Evolutionary conservation across 345 rosid species (phyloP), one percentile per base, ranked within the genome.

Genomic region (Psidium friedrichsthalianum): DNA sequence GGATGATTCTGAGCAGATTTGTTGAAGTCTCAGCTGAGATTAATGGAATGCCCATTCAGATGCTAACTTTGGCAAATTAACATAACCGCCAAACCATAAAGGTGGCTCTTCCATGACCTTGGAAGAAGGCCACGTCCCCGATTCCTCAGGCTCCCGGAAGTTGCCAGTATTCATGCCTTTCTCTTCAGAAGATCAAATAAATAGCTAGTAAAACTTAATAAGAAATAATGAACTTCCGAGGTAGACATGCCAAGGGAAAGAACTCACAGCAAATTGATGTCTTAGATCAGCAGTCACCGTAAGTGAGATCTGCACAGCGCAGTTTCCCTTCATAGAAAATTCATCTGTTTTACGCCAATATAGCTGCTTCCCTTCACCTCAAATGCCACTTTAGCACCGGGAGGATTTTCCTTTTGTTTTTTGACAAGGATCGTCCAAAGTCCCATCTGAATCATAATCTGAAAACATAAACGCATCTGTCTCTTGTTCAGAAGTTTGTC

Each of bases 401-500:
- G 6, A 69, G 25, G 47, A 69, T 69, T 69, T 69, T 69, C 47
- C 25, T 36, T 36, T 18, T 52, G 53, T 32, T 74, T 25, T 76
- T 44, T 24, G 42, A 74, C 55, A 55, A 78, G 51, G 86, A 18
- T 53, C 29, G 32, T 40, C 51, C 44, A 40, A 16, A 85, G 74
- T 22, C 32, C 58, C 61, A 59, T 91, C 92, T 21, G 90, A 90
- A 42, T 89, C 86, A 11, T 89, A 88, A 32, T 89, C 89, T 15
- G 88, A 89, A 82, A 84, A 86, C 61, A 90, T 78, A 90, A 84
- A 51, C 58, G 54, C 25, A 51, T 86, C 87, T 12, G 87, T 81
- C 76, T 87, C 93, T 54, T 86, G 89, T n/a, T 89, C 91, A 52
- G 88, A 88, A 82, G 85, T 85, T 83, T 83, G 83, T 13, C 51